These are phyloP conservation scores for Tubosaeta sp. DNA, from an alignment of 768 basidiomycete species.

Conservation along the genomic window DNA sequence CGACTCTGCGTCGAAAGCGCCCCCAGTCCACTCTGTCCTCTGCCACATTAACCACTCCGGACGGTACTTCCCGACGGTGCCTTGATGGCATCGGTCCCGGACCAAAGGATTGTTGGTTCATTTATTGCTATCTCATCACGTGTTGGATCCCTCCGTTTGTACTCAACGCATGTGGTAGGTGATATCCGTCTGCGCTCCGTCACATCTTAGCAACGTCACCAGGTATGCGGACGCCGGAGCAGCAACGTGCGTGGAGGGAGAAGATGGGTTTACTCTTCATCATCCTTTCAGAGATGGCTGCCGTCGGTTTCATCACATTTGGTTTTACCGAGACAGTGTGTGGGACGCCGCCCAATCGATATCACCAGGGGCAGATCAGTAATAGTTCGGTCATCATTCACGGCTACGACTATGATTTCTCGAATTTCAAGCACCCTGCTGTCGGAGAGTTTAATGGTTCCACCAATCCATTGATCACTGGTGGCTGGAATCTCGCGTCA, in stretches of 20 bases:
- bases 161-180: constrained; percentile 74
- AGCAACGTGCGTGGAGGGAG: constrained; percentile 96
- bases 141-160: constrained; percentile 77
- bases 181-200: neutral
- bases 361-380: constrained; percentile 72
- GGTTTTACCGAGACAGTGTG: constrained; percentile 96
- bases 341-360: constrained; percentile 80
- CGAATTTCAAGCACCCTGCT: constrained; percentile 78
- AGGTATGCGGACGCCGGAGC: constrained; percentile 90
- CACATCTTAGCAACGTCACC: constrained; percentile 10
- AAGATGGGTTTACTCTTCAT: constrained; percentile 91
- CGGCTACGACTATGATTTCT: constrained; percentile 90
- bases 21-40: constrained; percentile 40
- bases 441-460: constrained; percentile 69
- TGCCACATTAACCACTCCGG: constrained; percentile 34
- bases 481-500: constrained; percentile 72
- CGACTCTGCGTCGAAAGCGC: constrained; percentile 72
- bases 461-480: constrained; percentile 79
- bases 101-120: constrained; percentile 93
- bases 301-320: constrained; percentile 96
- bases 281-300: constrained; percentile 81
- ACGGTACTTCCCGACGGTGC: constrained; percentile 43
- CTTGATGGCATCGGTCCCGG: constrained; percentile 78
- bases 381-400: constrained; percentile 87
- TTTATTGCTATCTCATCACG: constrained; percentile 86